Evolutionary conservation across 352 stramenopile species (phyloP), one percentile per base, ranked within the genome.

Genomic region (Globisporangium parvum): DNA sequence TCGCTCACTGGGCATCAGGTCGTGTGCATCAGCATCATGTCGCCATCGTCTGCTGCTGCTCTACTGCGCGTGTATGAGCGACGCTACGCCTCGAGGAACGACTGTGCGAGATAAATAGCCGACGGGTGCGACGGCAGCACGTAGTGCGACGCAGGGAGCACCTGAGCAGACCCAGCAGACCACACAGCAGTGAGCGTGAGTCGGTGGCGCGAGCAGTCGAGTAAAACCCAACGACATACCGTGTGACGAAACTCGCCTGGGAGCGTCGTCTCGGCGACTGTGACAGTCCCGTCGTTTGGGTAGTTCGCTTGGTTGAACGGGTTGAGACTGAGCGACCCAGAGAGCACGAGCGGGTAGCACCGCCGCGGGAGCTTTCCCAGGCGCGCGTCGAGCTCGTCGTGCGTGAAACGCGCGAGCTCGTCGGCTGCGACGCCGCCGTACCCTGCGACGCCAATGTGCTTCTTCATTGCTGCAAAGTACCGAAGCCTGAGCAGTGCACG

Each of bases 221-320:
- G 45, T 23, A 20, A 20, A 26, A 14, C 15, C 18, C 28, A 26
- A 37, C 15, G 46, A 9, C n/a, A n/a, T n/a, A 91, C 80, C 59
- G 73, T 51, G 28, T 91, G 77, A n/a, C 75, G 77, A 61, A 85
- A 87, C 49, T 91, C 72, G 21, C 80, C 80, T 9, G 80, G 80
- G 18, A 91, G 53, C 26, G 55, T 51, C 4, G 80, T 91, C 59
- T 88, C 80, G 21, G 87, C 72, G 23, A 88, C 52, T 66, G 75
- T 85, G 18, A 91, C 57, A 2, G 82, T 57, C 10, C 80, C 80
- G 42, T 91, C 80, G 45, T 85, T 87, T 11, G 77, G 80, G 52
- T 88, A 87, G 46, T 85, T 80, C 33, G 72, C 70, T 65, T 87
- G 77, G 40, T 86, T 87, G 57, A 88, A 87, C 24, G 80, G 80